Conservation (phyloP, 495 filamentous ascomycete species). For the Tuber indicum region DNA sequence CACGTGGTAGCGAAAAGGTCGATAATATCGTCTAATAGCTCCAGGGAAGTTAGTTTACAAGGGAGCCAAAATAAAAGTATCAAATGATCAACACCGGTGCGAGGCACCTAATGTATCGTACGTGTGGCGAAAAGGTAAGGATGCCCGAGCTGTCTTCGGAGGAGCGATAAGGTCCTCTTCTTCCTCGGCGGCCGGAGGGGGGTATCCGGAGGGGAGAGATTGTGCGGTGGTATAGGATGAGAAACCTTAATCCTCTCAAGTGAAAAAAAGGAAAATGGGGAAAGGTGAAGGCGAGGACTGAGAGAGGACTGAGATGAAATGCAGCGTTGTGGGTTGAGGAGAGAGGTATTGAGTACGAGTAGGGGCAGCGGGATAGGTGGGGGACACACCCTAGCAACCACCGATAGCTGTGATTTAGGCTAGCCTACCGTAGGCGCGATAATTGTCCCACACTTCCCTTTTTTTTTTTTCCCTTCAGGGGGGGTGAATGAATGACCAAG, state of each 20-base stretch:
- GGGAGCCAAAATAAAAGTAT: not conserved
- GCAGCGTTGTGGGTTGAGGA: not conserved
- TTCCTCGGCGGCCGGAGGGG: not conserved
- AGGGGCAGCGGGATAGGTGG: not conserved
- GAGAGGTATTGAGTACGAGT: not conserved
- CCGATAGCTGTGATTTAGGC: not conserved
- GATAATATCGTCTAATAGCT: not conserved
- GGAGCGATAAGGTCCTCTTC: not conserved
- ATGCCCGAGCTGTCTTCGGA: not conserved
- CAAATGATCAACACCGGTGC: not conserved
- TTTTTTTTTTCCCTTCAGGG: too few species aligned
- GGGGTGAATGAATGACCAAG: not conserved
- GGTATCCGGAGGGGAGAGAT: not conserved
- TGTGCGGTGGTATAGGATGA: not conserved
- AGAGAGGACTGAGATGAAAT: not conserved
- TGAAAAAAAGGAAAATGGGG: not conserved
- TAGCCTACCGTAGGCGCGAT: not conserved
- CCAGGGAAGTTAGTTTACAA: not conserved
- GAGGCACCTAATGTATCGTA: not conserved
- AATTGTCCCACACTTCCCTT: not conserved
- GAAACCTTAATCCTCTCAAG: not conserved
- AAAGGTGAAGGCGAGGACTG: not conserved
- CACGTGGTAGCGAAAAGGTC: not conserved
- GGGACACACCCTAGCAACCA: not conserved
- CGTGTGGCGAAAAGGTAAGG: not conserved